Evolutionary conservation across 139 green algal species (phyloP).

Genomic region (Chlamydomonas sp.): DNA sequence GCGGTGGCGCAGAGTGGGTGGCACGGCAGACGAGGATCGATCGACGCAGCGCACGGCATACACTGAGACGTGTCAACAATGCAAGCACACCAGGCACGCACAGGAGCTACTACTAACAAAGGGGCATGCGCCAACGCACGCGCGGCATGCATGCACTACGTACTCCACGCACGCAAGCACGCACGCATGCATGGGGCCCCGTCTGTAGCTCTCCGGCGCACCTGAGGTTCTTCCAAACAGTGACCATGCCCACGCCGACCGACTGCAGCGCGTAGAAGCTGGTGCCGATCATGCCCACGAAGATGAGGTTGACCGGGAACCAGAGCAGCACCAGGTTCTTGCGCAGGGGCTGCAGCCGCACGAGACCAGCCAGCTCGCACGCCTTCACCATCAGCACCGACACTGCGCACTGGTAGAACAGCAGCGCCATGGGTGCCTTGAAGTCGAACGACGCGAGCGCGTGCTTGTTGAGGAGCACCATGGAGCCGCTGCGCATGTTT

Average conservation of each 20-base stretch:
- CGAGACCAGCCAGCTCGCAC: slow-evolving; percentile 39
- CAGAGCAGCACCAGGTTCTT: slow-evolving; percentile 55
- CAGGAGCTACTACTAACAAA: too few species aligned
- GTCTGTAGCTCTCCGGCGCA: not conserved
- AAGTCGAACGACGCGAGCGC: slow-evolving; percentile 75
- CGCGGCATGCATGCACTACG: too few species aligned
- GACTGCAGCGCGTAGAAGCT: slow-evolving; percentile 71
- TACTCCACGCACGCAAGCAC: too few species aligned
- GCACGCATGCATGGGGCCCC: too few species aligned
- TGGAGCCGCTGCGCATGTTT: slow-evolving; percentile 20
- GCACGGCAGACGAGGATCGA: not conserved
- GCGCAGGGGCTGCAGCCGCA: slow-evolving; percentile 64
- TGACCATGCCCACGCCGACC: slow-evolving; percentile 55
- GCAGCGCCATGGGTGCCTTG: slow-evolving; percentile 54
- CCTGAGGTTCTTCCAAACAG: slow-evolving; percentile 52
- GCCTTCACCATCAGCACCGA: slow-evolving; percentile 58
- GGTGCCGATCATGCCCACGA: slow-evolving; percentile 72
- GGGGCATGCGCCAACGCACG: too few species aligned
- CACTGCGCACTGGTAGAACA: slow-evolving; percentile 76
- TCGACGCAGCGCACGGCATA: not conserved
- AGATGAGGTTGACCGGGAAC: slow-evolving; percentile 61
- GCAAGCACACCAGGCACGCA: too few species aligned
- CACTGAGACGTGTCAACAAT: not conserved
- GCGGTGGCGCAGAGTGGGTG: slow-evolving; percentile 62
- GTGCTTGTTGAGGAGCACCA: slow-evolving; percentile 81